phyloP scores from a whole-genome alignment of 164 flowering plant species.

The Macadamia tetraphylla region DNA sequence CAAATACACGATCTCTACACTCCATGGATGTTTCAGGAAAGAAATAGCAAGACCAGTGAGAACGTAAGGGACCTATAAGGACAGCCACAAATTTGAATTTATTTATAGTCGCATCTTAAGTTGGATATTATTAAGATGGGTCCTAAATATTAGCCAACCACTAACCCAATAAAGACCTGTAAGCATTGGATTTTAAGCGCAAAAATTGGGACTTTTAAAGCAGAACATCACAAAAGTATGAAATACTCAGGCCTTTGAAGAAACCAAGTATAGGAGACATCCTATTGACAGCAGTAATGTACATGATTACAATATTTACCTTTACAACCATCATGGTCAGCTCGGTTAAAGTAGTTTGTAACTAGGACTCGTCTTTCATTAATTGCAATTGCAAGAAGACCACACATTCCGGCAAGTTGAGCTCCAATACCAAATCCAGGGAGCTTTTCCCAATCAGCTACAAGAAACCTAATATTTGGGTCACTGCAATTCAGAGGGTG shows the following conservation, averaged over 20 bases:
- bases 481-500: slow-evolving; percentile 72
- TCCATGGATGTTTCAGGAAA: slow-evolving; percentile 84
- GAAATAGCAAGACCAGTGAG: slow-evolving; percentile 94
- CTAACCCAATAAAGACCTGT: no score
- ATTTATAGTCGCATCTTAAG: background rate
- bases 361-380: slow-evolving; percentile 77
- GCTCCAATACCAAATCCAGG: slow-evolving; percentile 98
- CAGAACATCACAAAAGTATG: background rate
- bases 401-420: slow-evolving; percentile 89
- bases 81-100: background rate
- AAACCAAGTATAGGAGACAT: background rate
- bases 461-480: slow-evolving; percentile 56
- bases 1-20: slow-evolving; percentile 69
- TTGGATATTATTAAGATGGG: background rate
- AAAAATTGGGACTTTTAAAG: background rate
- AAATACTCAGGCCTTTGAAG: background rate
- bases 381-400: slow-evolving; percentile 82
- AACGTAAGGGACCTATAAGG: slow-evolving; percentile 52
- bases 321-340: slow-evolving; percentile 91
- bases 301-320: slow-evolving; percentile 30
- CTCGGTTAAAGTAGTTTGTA: slow-evolving; percentile 78
- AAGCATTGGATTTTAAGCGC: no score
- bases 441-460: slow-evolving; percentile 87
- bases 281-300: background rate
- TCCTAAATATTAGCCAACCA: no score